Evolutionary conservation across 2,329 filamentous ascomycete species (phyloP).

Genomic region (Pezicula radicicola): DNA sequence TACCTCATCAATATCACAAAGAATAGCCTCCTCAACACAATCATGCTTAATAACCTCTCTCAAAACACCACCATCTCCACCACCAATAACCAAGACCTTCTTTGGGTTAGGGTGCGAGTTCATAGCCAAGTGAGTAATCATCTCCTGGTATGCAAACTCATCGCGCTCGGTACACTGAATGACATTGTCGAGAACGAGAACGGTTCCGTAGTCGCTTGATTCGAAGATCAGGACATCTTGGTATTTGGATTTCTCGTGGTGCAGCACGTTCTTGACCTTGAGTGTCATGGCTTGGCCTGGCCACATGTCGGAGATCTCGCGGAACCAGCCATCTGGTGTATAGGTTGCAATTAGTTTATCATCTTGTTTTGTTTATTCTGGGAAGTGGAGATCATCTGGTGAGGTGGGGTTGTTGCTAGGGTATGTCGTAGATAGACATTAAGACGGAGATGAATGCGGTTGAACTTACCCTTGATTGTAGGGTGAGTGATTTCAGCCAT

Average conservation of each 20-base stretch:
- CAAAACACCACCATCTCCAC: slow-evolving; percentile 94
- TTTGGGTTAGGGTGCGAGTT: slow-evolving; percentile 98
- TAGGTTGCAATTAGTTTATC: background rate
- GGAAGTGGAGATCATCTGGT: background rate
- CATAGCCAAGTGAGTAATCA: slow-evolving; percentile 99
- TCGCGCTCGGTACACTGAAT: slow-evolving; percentile 98
- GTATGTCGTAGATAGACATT: background rate
- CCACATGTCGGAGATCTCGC: slow-evolving; percentile 99
- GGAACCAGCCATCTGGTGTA: slow-evolving; percentile 96
- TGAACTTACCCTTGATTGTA: slow-evolving; percentile 54
- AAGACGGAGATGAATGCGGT: background rate
- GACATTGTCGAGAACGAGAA: slow-evolving; percentile 96
- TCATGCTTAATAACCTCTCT: slow-evolving; percentile 99
- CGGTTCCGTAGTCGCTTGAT: slow-evolving; percentile 93
- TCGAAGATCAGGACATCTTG: slow-evolving; percentile 99
- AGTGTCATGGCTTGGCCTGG: slow-evolving; percentile 98
- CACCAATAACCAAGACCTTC: slow-evolving; percentile 97
- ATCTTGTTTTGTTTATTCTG: background rate
- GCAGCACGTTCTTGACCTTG: slow-evolving; percentile 94
- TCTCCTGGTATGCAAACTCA: slow-evolving; percentile 99
- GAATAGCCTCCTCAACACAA: slow-evolving; percentile 88
- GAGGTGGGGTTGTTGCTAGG: slow-evolving; percentile 17
- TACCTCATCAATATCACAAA: slow-evolving; percentile 98
- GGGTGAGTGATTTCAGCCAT: slow-evolving; percentile 55
- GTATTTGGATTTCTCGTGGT: slow-evolving; percentile 99